Conservation (phyloP, 495 filamentous ascomycete species). For the Staphylotrichum longicolle region DNA sequence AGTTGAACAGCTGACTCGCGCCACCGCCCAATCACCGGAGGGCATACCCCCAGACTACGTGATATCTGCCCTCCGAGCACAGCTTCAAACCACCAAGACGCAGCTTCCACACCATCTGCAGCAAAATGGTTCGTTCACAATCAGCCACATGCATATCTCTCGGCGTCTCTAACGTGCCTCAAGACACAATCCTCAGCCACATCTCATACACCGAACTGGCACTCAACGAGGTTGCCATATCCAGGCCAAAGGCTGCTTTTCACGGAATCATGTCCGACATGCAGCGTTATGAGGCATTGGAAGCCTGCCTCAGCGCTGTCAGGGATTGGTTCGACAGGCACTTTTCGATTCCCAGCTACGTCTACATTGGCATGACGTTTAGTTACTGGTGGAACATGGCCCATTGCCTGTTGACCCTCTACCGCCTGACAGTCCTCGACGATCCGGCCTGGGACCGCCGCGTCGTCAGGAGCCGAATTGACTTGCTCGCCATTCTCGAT, state of each 20-base stretch:
- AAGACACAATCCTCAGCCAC: constrained; percentile 42
- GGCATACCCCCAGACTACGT: constrained; percentile 41
- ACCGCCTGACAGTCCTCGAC: constrained; percentile 33
- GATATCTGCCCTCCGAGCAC: constrained; percentile 43
- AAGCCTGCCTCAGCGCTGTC: constrained; percentile 27
- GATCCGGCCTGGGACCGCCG: constrained; percentile 40
- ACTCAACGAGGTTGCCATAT: constrained; percentile 44
- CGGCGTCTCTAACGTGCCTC: background rate
- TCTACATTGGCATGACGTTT: constrained; percentile 33
- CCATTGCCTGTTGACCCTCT: constrained; percentile 31
- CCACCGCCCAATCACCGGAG: constrained; percentile 35
- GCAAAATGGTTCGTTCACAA: constrained; percentile 41
- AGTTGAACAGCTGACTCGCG: constrained; percentile 32
- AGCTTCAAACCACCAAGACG: constrained; percentile 42
- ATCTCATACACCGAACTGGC: constrained; percentile 43
- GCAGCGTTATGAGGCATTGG: constrained; percentile 31
- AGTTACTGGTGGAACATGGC: constrained; percentile 33
- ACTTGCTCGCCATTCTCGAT: constrained; percentile 35
- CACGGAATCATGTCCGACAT: constrained; percentile 27
- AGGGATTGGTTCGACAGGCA: constrained; percentile 31
- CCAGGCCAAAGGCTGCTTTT: constrained; percentile 19
- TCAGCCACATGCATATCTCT: background rate
- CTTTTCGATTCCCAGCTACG: constrained; percentile 30
- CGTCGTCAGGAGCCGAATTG: constrained; percentile 28
- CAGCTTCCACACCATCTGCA: constrained; percentile 38